Conservation (phyloP, 2,329 filamentous ascomycete species). For the Fusarium sp. region DNA sequence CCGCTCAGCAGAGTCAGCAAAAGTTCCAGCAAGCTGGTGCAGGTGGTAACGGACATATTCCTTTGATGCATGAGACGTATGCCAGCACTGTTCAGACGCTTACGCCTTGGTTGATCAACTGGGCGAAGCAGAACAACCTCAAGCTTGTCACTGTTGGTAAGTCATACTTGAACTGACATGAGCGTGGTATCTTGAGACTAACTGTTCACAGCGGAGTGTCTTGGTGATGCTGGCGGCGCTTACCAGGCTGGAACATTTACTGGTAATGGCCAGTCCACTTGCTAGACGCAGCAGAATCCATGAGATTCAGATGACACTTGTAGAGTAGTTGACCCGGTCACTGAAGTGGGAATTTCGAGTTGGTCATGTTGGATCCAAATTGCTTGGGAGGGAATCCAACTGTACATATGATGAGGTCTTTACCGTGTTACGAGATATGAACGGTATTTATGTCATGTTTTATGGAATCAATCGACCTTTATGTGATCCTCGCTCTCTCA, state of each 20-base stretch:
- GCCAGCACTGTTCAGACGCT: conserved; percentile 57
- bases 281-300: neutral
- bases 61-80: conserved; percentile 66
- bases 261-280: conserved; percentile 22
- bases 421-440: neutral
- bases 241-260: conserved; percentile 26
- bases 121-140: conserved; percentile 58
- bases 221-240: conserved; percentile 25
- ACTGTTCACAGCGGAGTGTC: conserved; percentile 19
- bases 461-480: neutral
- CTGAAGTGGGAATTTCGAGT: neutral
- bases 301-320: no score
- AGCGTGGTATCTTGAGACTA: neutral
- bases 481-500: neutral
- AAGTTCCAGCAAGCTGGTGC: conserved; percentile 57
- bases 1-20: conserved; percentile 59
- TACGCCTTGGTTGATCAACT: conserved; percentile 59
- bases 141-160: conserved; percentile 60
- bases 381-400: neutral
- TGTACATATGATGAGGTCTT: neutral
- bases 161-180: conserved; percentile 31
- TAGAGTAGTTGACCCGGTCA: neutral
- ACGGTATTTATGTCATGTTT: neutral
- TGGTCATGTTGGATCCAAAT: neutral
- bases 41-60: conserved; percentile 59